These are phyloP conservation scores for Blastobotrys americana DNA, from an alignment of 805 yeast species.

Conservation along the genomic window DNA sequence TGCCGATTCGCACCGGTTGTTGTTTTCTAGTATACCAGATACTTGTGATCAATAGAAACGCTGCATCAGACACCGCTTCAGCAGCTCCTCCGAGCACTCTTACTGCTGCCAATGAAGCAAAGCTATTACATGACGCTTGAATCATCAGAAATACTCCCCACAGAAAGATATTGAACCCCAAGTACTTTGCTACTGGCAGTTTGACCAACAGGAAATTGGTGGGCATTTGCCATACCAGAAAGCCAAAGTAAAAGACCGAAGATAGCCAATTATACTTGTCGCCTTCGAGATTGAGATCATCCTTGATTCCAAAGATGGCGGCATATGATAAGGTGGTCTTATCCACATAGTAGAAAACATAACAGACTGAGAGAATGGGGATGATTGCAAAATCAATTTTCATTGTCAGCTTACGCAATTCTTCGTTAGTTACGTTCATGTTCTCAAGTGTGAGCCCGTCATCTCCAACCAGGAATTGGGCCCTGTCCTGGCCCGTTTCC, in stretches of 20 bases:
- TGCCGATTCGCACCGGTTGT: constrained; percentile 46
- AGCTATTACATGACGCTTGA: constrained; percentile 14
- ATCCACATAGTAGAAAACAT: constrained; percentile 31
- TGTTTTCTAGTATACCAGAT: constrained; percentile 47
- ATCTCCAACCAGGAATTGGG: background rate
- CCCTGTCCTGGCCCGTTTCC: background rate
- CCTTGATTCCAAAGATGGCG: constrained; percentile 43
- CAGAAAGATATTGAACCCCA: constrained; percentile 14
- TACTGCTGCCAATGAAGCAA: constrained; percentile 11
- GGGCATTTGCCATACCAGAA: constrained; percentile 41
- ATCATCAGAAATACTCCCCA: constrained; percentile 19
- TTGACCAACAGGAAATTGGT: constrained; percentile 34
- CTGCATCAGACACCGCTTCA: constrained; percentile 33
- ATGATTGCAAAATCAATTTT: constrained; percentile 14
- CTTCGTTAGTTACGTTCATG: background rate
- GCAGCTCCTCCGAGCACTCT: constrained; percentile 16
- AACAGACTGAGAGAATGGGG: constrained; percentile 14
- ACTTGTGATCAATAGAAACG: constrained; percentile 49
- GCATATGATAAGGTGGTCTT: constrained; percentile 47
- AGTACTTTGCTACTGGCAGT: constrained; percentile 19
- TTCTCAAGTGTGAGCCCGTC: background rate
- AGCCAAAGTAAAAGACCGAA: constrained; percentile 41
- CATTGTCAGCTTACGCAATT: background rate
- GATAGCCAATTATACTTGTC: constrained; percentile 39
- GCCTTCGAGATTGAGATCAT: constrained; percentile 36